Percentiles rank a stretch among this genome's conserved stretches.
phyloP scores from a whole-genome alignment of 176 grass and related monocot genomes.

The Calamus simplicifolius region DNA sequence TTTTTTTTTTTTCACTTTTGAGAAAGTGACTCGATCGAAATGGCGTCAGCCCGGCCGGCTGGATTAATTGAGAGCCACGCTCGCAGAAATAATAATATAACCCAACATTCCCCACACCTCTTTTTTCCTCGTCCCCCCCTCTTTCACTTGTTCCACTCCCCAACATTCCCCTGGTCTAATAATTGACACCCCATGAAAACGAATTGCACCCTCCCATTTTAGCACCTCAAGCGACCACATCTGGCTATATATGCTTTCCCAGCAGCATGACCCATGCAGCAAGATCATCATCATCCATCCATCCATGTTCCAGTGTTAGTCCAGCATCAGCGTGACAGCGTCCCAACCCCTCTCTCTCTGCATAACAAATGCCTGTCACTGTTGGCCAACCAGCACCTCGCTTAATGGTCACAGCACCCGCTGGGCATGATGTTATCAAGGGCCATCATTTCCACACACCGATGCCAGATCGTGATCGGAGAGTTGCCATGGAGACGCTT shows the following conservation, averaged over 20 bases:
- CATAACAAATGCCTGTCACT: slow-evolving; percentile 5
- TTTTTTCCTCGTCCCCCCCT: neutral
- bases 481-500: slow-evolving; percentile 23
- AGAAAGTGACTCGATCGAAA: neutral
- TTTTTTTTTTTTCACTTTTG: neutral
- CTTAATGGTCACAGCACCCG: neutral
- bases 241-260: neutral
- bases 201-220: neutral
- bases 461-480: slow-evolving; percentile 17
- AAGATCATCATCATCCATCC: too few species aligned
- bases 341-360: neutral
- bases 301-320: too few species aligned
- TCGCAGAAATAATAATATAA: neutral
- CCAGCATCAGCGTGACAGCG: too few species aligned
- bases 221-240: neutral
- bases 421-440: neutral
- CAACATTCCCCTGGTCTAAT: too few species aligned
- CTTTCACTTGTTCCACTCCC: too few species aligned
- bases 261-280: neutral
- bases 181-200: too few species aligned
- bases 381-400: neutral
- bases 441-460: neutral
- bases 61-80: neutral
- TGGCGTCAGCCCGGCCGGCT: neutral
- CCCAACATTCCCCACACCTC: neutral